A percentile compares a stretch with the other conserved stretches of the same genome.
Evolutionary conservation across 2,329 filamentous ascomycete species (phyloP).

Genomic region (Albophoma yamanashiensis): DNA sequence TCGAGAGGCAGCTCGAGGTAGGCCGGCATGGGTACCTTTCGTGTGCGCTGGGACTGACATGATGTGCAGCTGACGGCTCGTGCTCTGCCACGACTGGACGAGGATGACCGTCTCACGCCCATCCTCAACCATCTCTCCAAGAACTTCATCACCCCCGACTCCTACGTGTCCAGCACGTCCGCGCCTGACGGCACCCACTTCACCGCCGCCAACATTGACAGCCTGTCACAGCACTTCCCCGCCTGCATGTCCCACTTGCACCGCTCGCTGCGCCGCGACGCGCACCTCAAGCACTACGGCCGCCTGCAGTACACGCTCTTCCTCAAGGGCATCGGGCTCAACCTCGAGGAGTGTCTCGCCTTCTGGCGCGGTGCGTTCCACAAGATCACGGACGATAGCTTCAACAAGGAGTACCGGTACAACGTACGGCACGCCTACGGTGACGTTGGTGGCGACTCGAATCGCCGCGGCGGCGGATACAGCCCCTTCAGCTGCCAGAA

Average conservation of each 20-base stretch:
- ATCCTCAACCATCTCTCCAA: constrained; percentile 74
- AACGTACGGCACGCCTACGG: constrained; percentile 93
- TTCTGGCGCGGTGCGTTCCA: constrained; percentile 89
- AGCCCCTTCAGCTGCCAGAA: constrained; percentile 91
- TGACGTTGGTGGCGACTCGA: constrained; percentile 87
- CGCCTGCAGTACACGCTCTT: constrained; percentile 93
- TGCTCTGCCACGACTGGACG: constrained; percentile 81
- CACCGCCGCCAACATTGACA: constrained; percentile 69
- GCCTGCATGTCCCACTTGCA: constrained; percentile 94
- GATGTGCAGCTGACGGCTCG: constrained; percentile 65
- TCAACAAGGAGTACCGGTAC: constrained; percentile 97
- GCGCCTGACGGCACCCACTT: constrained; percentile 62
- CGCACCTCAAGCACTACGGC: constrained; percentile 86
- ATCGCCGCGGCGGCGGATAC: constrained; percentile 78
- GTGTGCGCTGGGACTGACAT: neutral
- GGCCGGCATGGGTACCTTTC: constrained; percentile 6
- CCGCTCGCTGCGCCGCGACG: constrained; percentile 72
- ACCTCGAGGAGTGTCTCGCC: constrained; percentile 77
- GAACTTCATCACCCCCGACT: constrained; percentile 88
- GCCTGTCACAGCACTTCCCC: constrained; percentile 71
- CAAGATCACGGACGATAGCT: constrained; percentile 82
- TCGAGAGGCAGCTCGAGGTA: constrained; percentile 80
- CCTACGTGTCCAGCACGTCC: constrained; percentile 56
- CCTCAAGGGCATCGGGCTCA: constrained; percentile 88
- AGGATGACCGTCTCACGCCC: constrained; percentile 78